A percentile compares a stretch with the other conserved stretches of the same genome.
Evolutionary conservation across 352 stramenopile genomes (phyloP).

Genomic region (Phytophthora palmivora): DNA sequence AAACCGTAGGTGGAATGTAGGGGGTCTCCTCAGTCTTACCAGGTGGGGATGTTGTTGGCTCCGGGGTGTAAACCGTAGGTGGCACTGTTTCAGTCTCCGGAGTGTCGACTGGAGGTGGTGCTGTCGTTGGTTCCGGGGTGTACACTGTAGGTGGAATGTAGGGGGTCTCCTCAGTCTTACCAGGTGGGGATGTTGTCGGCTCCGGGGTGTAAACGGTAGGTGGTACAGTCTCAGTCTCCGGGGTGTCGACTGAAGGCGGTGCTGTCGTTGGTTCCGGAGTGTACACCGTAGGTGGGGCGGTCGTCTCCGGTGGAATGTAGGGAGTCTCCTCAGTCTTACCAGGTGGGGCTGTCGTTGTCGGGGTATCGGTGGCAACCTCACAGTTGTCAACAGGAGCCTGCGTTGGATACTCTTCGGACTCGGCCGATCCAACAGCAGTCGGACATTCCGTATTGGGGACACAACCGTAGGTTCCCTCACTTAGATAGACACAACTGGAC

Average conservation of each 20-base stretch:
- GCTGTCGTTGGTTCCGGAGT: not conserved
- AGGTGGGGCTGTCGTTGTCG: not conserved
- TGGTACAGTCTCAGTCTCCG: not conserved
- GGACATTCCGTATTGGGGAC: conserved; percentile 35
- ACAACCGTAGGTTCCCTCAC: conserved; percentile 33
- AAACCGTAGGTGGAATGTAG: no score
- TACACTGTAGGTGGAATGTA: no score
- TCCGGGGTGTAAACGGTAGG: not conserved
- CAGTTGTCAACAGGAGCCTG: conserved; percentile 8
- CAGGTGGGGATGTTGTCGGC: no score
- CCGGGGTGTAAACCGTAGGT: no score
- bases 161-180: no score
- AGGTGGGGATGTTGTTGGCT: no score
- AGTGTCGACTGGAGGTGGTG: no score
- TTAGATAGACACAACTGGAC: conserved; percentile 32
- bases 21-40: no score
- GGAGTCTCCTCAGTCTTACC: not conserved
- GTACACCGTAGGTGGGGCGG: not conserved
- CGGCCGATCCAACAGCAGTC: no score
- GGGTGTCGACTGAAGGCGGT: not conserved
- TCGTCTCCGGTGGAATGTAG: no score
- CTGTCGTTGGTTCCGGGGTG: no score
- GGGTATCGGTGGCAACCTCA: conserved; percentile 25
- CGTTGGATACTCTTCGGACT: conserved; percentile 1
- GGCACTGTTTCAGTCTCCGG: no score